Evolutionary conservation across 768 basidiomycete genomes (phyloP).

Genomic region (Amanita subjunquillea): DNA sequence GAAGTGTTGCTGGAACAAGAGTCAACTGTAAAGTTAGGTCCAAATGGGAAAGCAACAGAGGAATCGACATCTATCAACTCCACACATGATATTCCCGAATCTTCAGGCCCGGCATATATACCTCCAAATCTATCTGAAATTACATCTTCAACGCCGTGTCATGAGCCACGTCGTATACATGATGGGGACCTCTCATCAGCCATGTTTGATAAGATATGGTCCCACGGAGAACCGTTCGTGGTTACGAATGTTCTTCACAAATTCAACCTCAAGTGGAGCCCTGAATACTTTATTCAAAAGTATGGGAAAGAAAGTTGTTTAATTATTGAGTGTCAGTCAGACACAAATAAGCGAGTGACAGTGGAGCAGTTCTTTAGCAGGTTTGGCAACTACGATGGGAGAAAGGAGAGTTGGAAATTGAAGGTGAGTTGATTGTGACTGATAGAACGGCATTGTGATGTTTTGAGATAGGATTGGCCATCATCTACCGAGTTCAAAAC

Average conservation of each 20-base stretch:
- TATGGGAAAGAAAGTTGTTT: slow-evolving; percentile 56
- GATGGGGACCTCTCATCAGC: slow-evolving; percentile 43
- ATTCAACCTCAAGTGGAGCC: slow-evolving; percentile 70
- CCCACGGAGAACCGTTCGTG: slow-evolving; percentile 63
- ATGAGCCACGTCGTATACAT: slow-evolving; percentile 33
- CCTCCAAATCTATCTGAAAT: slow-evolving; percentile 16
- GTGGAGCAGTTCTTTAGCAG: slow-evolving; percentile 71
- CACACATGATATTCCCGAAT: neutral
- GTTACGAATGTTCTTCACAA: slow-evolving; percentile 55
- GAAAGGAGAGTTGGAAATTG: slow-evolving; percentile 58
- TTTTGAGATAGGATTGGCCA: slow-evolving; percentile 73
- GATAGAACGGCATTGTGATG: neutral
- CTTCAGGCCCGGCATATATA: slow-evolving; percentile 11
- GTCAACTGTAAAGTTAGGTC: neutral
- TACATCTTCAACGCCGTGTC: slow-evolving; percentile 29
- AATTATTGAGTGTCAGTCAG: slow-evolving; percentile 77
- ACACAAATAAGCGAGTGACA: slow-evolving; percentile 48
- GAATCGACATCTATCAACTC: neutral
- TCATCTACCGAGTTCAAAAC: slow-evolving; percentile 76
- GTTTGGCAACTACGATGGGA: slow-evolving; percentile 60
- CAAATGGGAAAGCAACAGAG: neutral
- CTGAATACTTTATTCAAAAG: slow-evolving; percentile 66
- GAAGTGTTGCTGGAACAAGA: slow-evolving; percentile 32
- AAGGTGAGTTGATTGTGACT: slow-evolving; percentile 37
- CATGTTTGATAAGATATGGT: slow-evolving; percentile 64